Base-by-base conservation (phyloP, 352 stramenopile species). In the Bremia lactucae region DNA sequence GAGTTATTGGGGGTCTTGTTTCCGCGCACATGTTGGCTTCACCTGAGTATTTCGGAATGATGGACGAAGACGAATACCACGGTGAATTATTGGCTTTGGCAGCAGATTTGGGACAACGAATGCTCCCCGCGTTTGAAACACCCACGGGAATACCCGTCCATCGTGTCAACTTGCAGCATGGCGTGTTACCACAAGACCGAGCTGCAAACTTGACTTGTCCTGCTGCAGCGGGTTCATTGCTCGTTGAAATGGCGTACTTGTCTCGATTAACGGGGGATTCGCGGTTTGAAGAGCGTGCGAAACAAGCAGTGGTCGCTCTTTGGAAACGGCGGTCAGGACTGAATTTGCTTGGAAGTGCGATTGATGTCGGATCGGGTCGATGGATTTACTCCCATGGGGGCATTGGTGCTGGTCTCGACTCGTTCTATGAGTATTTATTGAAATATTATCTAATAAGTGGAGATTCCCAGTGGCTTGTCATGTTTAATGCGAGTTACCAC, bases 381-480 rank as follows among this genome's bases (percentile, higher is more conserved):
- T 94, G 79, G 82, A 43, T 81, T 11, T 62, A 84, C 35, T 73
- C 72, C 14, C 65, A 87, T 29, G 79, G 84, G 5, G 71, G 87
- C 24, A 90, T 97, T 39, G 92, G 91, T 20, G 81, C 83, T 0
- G 97, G 97, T 16, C 77, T 96, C 1, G 95, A 99, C 64, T 97
- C 87, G 34, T 98, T 96, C 58, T 98, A 97, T 49, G 96, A 99
- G 65, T 98, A 98, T 59, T 53, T 98, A 24, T 56, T 98, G n/a
- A 99, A 99, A 61, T 94, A 95, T 49, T 87, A 97, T 53, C 65
- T 98, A 24, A 60, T 98, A n/a, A 97, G 96, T 57, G 87, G 87
- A 15, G 87, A 98, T 42, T 51, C 80, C 13, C 51, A 75, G 66
- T 83, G 94, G 81, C 69, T 97, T 60, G 71, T 72, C 8, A 97